Base-by-base conservation (phyloP, 768 basidiomycete species). In the Pleurotus djamor region DNA sequence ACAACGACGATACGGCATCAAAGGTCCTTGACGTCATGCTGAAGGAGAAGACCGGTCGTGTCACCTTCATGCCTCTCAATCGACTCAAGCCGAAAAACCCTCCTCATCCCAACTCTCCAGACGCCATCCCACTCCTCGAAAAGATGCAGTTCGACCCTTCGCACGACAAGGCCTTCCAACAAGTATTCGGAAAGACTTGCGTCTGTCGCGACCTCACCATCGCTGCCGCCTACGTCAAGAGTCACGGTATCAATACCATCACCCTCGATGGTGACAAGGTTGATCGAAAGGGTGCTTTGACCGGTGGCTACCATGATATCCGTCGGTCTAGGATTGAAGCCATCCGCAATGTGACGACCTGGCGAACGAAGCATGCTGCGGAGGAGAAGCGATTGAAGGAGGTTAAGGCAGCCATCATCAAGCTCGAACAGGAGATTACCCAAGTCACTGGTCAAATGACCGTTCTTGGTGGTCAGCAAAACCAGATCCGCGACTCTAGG, bases 11-110 rank as follows among this genome's bases (percentile, higher is more conserved):
- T 45, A 98, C 95, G 0, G 97, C 95, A 0, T 88, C 88, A 2
- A 86, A 83, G 68, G 87, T 98, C n/a, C 84, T 99, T 10, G 92
- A 97, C 16, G 78, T 90, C 63, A 98, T 99, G 96, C 77, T 95
- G 65, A 87, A 87, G 67, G 95, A 98, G 70, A 93, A 91, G 70
- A 91, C 86, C 9, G 97, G 96, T 2, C 88, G 97, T 52, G 92
- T 99, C 6, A 99, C 97, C 0, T 98, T 98, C 76, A 96, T 99
- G 89, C 97, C 97, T 16, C 83, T 99, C 43, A 98, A 98, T 72
- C 89, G 97, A 12, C 85, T 99, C 60, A 88, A 89, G 65, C 89
- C 91, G 56, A 92, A 91, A 62, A 80, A 79, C 38, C 77, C 79
- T 1, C 78, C 83, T 0, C 76, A 84, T 16, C 88, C 88, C 7